Percentiles rank a stretch among this genome's conserved stretches.
Conservation (phyloP, 768 basidiomycete genomes). For the Serendipita sp. region DNA sequence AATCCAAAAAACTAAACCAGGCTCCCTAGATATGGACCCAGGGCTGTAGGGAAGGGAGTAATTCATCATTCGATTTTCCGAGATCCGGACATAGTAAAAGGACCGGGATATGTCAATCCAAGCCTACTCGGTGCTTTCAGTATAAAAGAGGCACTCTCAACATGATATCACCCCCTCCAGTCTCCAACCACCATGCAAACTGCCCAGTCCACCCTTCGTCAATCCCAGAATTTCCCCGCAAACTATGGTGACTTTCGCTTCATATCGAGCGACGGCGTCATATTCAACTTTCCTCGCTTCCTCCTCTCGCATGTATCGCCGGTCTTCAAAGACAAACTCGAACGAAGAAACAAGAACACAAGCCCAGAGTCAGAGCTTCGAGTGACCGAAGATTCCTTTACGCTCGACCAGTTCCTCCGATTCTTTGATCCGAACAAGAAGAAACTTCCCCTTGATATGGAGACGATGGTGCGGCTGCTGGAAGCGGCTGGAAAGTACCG, state of each 20-base stretch:
- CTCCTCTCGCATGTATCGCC: neutral
- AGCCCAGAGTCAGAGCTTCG: neutral
- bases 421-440: neutral
- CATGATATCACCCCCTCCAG: neutral
- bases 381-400: neutral
- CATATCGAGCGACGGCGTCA: no score
- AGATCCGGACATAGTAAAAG: no score
- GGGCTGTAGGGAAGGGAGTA: no score
- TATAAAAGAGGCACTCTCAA: neutral
- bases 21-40: no score
- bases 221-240: no score
- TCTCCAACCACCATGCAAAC: neutral
- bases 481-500: neutral
- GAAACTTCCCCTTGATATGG: neutral
- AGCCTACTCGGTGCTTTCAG: no score
- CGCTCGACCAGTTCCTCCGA: neutral
- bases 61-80: no score
- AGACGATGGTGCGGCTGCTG: neutral
- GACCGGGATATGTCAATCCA: no score
- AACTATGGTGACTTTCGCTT: no score
- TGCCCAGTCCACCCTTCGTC: no score
- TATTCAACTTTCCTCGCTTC: neutral
- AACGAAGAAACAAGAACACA: neutral
- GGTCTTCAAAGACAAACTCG: neutral
- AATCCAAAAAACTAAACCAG: no score